These are phyloP conservation scores for Lipomyces yarrowii DNA, from an alignment of 1,139 yeast species.

Conservation along the genomic window DNA sequence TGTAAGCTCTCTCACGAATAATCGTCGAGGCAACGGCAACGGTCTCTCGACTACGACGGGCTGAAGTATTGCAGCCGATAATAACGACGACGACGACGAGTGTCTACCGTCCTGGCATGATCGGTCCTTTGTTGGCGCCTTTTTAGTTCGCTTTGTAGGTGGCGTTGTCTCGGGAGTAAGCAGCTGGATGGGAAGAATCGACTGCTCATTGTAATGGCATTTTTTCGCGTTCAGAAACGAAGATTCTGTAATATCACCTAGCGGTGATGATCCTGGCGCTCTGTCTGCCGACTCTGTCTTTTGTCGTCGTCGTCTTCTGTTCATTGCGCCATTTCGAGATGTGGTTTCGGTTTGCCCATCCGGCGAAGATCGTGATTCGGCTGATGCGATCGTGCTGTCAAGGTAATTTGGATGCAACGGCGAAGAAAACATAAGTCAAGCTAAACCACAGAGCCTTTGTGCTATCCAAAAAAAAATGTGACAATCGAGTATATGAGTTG, in stretches of 20 bases:
- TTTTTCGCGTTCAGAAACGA: conserved; percentile 9
- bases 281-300: neutral
- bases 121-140: neutral
- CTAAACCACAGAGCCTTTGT: neutral
- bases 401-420: conserved; percentile 5
- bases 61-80: neutral
- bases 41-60: neutral
- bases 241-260: conserved; percentile 12
- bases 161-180: conserved; percentile 22
- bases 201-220: neutral
- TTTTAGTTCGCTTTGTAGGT: conserved; percentile 1
- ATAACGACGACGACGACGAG: neutral
- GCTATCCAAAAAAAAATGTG: neutral
- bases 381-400: neutral
- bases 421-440: conserved; percentile 4
- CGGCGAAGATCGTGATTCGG: neutral
- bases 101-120: neutral
- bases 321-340: neutral
- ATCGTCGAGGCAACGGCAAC: conserved; percentile 5
- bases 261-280: neutral
- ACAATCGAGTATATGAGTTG: neutral
- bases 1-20: conserved; percentile 11
- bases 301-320: neutral
- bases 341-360: neutral
- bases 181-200: neutral